These are phyloP conservation scores for Pythium sukuiense DNA, from an alignment of 352 stramenopile genomes.

Conservation along the genomic window DNA sequence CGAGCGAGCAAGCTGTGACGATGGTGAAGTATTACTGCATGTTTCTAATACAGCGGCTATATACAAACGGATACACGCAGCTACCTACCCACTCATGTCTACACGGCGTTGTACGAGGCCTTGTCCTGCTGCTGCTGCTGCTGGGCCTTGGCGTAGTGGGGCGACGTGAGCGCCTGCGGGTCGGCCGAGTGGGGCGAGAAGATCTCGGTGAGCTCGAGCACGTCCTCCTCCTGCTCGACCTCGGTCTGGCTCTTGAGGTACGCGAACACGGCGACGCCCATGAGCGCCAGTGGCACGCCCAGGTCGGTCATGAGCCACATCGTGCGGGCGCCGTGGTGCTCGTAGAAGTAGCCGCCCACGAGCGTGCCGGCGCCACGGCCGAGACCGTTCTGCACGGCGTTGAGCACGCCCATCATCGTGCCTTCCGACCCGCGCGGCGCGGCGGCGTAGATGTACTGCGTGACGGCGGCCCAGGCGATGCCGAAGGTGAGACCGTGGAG, in stretches of 20 bases:
- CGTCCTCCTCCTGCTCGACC: constrained; percentile 28
- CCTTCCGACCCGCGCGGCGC: constrained; percentile 59
- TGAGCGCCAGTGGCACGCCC: constrained; percentile 61
- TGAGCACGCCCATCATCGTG: constrained; percentile 78
- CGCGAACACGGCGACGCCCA: constrained; percentile 57
- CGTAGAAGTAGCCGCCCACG: constrained; percentile 76
- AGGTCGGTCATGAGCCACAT: constrained; percentile 76
- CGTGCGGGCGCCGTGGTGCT: constrained; percentile 54
- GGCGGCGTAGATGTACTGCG: constrained; percentile 73
- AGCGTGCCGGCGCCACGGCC: constrained; percentile 66
- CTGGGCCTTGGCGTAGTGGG: constrained; percentile 11
- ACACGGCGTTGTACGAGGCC: constrained; percentile 20
- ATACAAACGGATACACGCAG: neutral
- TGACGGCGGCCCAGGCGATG: constrained; percentile 70
- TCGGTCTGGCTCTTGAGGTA: constrained; percentile 52
- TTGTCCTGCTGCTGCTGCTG: constrained; percentile 2
- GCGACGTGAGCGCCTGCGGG: constrained; percentile 41
- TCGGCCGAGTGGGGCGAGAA: constrained; percentile 62
- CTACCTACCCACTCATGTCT: neutral
- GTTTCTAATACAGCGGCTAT: neutral
- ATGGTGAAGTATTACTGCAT: no score
- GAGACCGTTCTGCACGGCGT: constrained; percentile 73
- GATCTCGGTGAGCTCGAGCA: constrained; percentile 58
- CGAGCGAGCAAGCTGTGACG: neutral
- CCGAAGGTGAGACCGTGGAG: constrained; percentile 76